phyloP scores from a whole-genome alignment of 1,284 basidiomycete genomes.

The Afroboletus lepidellus region DNA sequence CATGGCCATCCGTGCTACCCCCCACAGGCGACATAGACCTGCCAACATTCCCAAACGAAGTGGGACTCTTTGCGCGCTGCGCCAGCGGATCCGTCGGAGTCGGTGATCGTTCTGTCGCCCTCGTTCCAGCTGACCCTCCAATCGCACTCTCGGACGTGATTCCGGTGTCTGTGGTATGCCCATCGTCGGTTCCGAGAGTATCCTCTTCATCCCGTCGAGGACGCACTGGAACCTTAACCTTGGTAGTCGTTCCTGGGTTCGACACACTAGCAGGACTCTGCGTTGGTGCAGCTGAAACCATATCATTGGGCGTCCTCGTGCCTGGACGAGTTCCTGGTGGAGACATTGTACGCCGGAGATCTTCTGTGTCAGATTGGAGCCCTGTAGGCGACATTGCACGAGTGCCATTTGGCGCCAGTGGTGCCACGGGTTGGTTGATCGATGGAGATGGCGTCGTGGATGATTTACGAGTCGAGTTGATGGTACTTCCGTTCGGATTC shows the following conservation, averaged over 20 bases:
- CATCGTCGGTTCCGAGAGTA: constrained; percentile 49
- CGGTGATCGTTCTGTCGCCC: constrained; percentile 46
- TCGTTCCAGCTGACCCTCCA: constrained; percentile 33
- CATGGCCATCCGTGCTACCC: constrained; percentile 39
- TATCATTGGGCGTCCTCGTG: constrained; percentile 45
- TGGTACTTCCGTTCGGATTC: constrained; percentile 33
- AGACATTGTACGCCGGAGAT: constrained; percentile 63
- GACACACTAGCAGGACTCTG: constrained; percentile 13
- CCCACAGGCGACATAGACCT: constrained; percentile 58
- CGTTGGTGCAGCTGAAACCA: constrained; percentile 30
- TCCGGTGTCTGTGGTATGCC: constrained; percentile 44
- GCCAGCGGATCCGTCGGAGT: constrained; percentile 48
- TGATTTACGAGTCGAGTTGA: constrained; percentile 37
- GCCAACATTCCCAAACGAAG: constrained; percentile 39
- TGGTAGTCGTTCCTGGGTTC: constrained; percentile 31
- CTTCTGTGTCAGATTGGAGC: constrained; percentile 48
- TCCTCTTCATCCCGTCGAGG: constrained; percentile 70
- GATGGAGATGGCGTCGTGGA: constrained; percentile 38
- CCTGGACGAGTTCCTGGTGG: constrained; percentile 46
- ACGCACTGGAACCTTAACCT: constrained; percentile 55
- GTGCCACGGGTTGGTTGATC: constrained; percentile 20
- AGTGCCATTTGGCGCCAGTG: constrained; percentile 36
- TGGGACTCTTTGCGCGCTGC: constrained; percentile 61
- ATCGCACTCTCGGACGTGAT: constrained; percentile 34
- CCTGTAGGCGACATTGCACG: constrained; percentile 59